phyloP scores from a whole-genome alignment of 1,284 basidiomycete genomes.

The Marasmius fiardii region DNA sequence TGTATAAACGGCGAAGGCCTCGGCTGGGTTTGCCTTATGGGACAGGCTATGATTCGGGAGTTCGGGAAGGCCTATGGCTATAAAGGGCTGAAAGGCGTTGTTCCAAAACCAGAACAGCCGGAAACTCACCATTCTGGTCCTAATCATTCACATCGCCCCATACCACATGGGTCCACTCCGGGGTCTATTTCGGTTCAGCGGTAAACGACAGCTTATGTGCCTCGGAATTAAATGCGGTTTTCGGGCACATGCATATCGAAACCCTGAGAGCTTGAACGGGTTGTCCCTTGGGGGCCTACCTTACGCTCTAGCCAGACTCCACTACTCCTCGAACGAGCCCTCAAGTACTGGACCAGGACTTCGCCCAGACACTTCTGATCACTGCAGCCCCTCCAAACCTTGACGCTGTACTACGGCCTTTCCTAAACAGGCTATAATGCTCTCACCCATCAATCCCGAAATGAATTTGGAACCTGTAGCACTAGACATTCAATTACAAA shows the following conservation, averaged over 20 bases:
- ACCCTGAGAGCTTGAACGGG: background rate
- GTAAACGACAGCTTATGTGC: background rate
- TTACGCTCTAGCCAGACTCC: background rate
- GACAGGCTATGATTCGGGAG: conserved; percentile 77
- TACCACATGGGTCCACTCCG: conserved; percentile 20
- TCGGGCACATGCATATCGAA: background rate
- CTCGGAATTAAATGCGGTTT: background rate
- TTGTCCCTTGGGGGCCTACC: background rate
- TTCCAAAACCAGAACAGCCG: conserved; percentile 43
- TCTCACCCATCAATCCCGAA: background rate
- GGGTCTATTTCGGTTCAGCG: conserved; percentile 9
- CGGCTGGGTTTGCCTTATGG: conserved; percentile 77
- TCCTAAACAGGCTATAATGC: background rate
- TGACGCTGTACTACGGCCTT: background rate
- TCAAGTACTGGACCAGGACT: background rate
- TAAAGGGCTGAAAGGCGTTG: conserved; percentile 59
- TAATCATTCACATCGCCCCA: conserved; percentile 18
- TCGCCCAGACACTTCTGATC: background rate
- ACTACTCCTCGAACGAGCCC: background rate
- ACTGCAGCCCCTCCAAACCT: background rate
- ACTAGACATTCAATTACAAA: background rate
- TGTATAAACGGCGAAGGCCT: conserved; percentile 67
- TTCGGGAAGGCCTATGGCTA: conserved; percentile 72
- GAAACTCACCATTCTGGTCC: background rate
- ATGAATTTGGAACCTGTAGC: background rate